phyloP scores from a whole-genome alignment of 305 asterid species.

The Fraxinus angustifolia region DNA sequence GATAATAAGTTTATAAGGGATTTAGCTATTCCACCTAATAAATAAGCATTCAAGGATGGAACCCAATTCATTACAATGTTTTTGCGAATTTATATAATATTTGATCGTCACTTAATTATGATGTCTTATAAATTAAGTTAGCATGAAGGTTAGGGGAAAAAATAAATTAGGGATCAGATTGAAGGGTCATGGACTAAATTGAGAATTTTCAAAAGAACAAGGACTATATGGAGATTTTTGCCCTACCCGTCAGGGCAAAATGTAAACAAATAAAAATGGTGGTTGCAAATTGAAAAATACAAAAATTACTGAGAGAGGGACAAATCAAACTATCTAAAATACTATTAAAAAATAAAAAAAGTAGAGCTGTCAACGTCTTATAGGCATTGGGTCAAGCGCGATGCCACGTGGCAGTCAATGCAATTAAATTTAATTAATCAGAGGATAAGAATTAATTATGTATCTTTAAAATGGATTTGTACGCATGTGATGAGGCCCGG shows the following conservation, averaged over 20 bases:
- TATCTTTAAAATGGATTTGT: not conserved
- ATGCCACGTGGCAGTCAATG: not conserved
- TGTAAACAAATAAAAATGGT: not conserved
- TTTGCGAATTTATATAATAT: too few species aligned
- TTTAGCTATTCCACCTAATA: too few species aligned
- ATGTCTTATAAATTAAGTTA: not conserved
- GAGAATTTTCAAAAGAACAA: not conserved
- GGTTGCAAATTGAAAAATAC: not conserved
- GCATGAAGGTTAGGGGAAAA: not conserved
- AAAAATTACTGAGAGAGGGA: not conserved
- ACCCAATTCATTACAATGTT: too few species aligned
- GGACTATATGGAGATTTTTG: not conserved
- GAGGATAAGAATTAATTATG: too few species aligned
- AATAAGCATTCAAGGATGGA: too few species aligned
- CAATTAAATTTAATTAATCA: not conserved
- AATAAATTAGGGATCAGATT: not conserved
- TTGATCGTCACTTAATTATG: not conserved
- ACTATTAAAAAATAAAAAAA: not conserved
- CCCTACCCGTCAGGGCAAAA: not conserved
- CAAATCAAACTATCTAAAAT: not conserved
- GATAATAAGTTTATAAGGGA: too few species aligned
- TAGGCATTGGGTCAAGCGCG: not conserved
- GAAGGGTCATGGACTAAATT: not conserved
- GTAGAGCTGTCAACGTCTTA: slow-evolving; percentile 2
- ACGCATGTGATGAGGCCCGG: not conserved